Evolutionary conservation across 1,284 basidiomycete species (phyloP).

Genomic region (Leccinum cinnamomeum): DNA sequence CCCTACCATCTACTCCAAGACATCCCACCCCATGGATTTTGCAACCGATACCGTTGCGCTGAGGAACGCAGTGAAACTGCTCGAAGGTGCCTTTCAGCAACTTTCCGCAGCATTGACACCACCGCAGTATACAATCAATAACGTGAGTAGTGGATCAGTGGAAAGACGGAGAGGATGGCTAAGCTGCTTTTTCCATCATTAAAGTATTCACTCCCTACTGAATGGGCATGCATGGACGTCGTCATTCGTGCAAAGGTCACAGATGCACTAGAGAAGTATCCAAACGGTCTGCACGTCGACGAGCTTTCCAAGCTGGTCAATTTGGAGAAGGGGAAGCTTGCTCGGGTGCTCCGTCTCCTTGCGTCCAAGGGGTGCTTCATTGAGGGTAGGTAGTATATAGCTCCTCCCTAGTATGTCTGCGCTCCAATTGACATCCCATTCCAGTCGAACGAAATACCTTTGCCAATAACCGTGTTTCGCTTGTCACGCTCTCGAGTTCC

Average conservation of each 20-base stretch:
- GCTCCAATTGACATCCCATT: neutral
- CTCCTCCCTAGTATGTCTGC: neutral
- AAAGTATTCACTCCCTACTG: slow-evolving; percentile 25
- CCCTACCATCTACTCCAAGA: slow-evolving; percentile 26
- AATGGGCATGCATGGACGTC: slow-evolving; percentile 30
- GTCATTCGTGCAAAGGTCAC: slow-evolving; percentile 26
- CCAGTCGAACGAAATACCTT: slow-evolving; percentile 26
- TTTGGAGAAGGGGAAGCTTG: slow-evolving; percentile 31
- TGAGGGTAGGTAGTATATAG: slow-evolving; percentile 23
- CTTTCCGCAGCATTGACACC: slow-evolving; percentile 31
- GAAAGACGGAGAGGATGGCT: neutral
- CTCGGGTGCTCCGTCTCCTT: slow-evolving; percentile 35
- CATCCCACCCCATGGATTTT: slow-evolving; percentile 28
- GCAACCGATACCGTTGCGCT: slow-evolving; percentile 21
- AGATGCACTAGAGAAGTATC: slow-evolving; percentile 25
- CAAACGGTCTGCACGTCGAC: slow-evolving; percentile 29
- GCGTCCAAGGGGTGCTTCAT: slow-evolving; percentile 35
- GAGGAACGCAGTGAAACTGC: slow-evolving; percentile 29
- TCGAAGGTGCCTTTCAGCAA: slow-evolving; percentile 33
- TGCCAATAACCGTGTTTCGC: slow-evolving; percentile 35
- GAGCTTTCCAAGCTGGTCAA: slow-evolving; percentile 25
- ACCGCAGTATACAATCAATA: slow-evolving; percentile 27
- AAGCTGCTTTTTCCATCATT: neutral
- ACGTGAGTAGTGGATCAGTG: neutral
- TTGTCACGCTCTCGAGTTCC: slow-evolving; percentile 20